phyloP scores from a whole-genome alignment of 2,329 filamentous ascomycete genomes.

The Fusarium gaditjirri region DNA sequence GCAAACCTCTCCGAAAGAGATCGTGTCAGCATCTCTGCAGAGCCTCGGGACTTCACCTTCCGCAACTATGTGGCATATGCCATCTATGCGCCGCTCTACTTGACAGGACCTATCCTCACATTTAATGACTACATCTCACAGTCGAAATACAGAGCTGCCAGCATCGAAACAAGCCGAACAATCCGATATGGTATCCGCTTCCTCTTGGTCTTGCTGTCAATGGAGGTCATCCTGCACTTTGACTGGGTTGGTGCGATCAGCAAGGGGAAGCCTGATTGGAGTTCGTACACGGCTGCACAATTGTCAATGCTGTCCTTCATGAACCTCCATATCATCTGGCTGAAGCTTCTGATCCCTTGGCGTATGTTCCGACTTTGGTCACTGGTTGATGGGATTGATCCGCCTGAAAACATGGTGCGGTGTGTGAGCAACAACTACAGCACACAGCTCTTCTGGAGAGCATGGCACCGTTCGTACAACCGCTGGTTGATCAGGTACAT shows the following conservation, averaged over 20 bases:
- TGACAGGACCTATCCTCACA: conserved; percentile 91
- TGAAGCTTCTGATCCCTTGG: conserved; percentile 96
- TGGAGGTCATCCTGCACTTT: conserved; percentile 92
- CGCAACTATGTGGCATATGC: conserved; percentile 90
- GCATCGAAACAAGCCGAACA: conserved; percentile 76
- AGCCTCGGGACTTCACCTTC: conserved; percentile 76
- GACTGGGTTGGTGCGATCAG: conserved; percentile 95
- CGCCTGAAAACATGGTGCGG: conserved; percentile 97
- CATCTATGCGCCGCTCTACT: conserved; percentile 92
- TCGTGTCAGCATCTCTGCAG: conserved; percentile 80
- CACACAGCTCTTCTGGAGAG: conserved; percentile 91
- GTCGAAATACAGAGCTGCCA: conserved; percentile 76
- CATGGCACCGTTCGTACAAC: conserved; percentile 96
- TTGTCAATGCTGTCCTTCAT: conserved; percentile 92
- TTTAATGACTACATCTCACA: conserved; percentile 99
- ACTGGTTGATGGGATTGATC: conserved; percentile 88
- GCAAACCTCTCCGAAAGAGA: conserved; percentile 88
- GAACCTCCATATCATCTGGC: conserved; percentile 97
- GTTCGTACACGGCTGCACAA: conserved; percentile 84
- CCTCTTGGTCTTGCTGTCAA: conserved; percentile 79
- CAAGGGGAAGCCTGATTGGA: conserved; percentile 82
- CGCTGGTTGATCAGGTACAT: conserved; percentile 95
- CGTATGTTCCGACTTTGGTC: conserved; percentile 99
- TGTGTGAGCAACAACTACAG: conserved; percentile 97
- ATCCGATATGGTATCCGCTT: conserved; percentile 87